Base-by-base conservation (phyloP, 31 red algal species). In the Bonnemaisonia californica region DNA sequence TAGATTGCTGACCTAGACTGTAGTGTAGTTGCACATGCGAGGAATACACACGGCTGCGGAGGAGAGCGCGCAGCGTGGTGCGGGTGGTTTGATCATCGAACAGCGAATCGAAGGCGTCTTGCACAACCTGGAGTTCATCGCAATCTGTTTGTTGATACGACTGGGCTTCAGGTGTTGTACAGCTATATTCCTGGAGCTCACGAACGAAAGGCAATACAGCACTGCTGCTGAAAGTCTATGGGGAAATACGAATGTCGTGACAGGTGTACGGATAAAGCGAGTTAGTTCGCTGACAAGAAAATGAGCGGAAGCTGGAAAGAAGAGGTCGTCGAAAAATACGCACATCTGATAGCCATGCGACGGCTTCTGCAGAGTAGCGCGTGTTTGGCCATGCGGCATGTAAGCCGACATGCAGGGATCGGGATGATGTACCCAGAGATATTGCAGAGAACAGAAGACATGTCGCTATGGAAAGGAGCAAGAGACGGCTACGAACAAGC, bases 1-100 rank as follows among this genome's bases (percentile, higher is more conserved):
- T 41, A 23, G 48, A 27, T 23, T 68, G 54, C 8, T 57, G 21
- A 16, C 65, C 48, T 23, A 70, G 27, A 3, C 23, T 58, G 47
- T 83, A 71, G 28, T 83, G 80, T 11, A 83, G 27, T 36, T 71
- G 51, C 22, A 83, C 65, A 35, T 72, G 80, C 4, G 80, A 28
- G 26, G 80, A 83, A 72, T 72, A 65, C n/a, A 48, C 9, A 0
- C 80, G 63, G 0, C 61, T 37, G 28, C 37, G 36, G 19, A 83
- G 62, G 13, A 83, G 33, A 45, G 61, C 68, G 8, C 24, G 22
- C 24, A 81, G 61, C 22, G 77, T 81, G 12, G 58, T 51, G 16
- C 45, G 45, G 9, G 16, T 51, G 7, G 45, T 16, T 7, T 7
- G 16, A 51, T 51, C 45, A 16, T 51, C 9, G 16, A 51, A 51